Conservation (phyloP, 1,284 basidiomycete genomes). For the Ustilago bromivora region DNA sequence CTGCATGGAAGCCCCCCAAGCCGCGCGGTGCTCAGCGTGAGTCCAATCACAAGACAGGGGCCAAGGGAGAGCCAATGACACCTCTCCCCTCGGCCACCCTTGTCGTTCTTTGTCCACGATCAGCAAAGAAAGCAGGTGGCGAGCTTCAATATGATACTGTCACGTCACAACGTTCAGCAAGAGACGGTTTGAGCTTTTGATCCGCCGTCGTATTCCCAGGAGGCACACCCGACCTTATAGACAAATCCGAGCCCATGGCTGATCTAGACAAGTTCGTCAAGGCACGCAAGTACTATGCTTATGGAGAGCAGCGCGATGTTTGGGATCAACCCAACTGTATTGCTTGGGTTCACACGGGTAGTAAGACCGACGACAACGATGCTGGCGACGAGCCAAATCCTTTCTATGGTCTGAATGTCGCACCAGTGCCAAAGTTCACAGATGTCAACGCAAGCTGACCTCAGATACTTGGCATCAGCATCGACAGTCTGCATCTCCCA, state of each 20-base stretch:
- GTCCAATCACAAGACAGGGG: constrained; percentile 56
- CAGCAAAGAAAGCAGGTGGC: constrained; percentile 5
- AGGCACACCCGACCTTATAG: constrained; percentile 57
- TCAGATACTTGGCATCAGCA: constrained; percentile 52
- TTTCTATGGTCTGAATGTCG: constrained; percentile 58
- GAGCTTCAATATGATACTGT: constrained; percentile 44
- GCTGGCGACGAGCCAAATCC: constrained; percentile 62
- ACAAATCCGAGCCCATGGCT: constrained; percentile 49
- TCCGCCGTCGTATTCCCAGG: constrained; percentile 66
- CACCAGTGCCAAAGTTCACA: constrained; percentile 24
- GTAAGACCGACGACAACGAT: constrained; percentile 26
- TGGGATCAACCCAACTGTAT: constrained; percentile 59
- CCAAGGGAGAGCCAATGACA: constrained; percentile 61
- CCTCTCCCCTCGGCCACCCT: constrained; percentile 62
- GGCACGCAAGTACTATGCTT: constrained; percentile 73
- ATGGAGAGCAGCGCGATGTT: constrained; percentile 72
- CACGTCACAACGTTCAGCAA: constrained; percentile 58
- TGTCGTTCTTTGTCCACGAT: constrained; percentile 59
- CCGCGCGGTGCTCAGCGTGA: constrained; percentile 41
- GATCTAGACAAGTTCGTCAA: constrained; percentile 72
- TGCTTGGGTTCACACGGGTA: constrained; percentile 54
- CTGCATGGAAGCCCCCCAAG: constrained; percentile 45
- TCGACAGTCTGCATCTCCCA: constrained; percentile 59
- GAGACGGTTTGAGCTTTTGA: constrained; percentile 59
- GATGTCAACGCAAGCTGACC: constrained; percentile 53